Evolutionary conservation across 192 early-diverging fungal genomes (phyloP), one percentile per base, ranked within the genome.

Genomic region (Coemansia sp.): DNA sequence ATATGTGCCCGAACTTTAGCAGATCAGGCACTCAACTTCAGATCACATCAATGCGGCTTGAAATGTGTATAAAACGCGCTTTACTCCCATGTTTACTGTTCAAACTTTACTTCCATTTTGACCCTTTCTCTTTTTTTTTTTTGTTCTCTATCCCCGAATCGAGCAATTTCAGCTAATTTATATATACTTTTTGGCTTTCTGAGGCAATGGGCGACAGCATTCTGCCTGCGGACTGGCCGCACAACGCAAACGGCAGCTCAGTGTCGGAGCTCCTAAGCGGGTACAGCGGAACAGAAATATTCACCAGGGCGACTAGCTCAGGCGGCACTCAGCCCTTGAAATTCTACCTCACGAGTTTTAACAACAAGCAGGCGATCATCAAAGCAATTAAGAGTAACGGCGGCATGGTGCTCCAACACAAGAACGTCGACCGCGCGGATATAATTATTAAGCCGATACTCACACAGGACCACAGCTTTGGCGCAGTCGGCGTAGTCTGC

Each of bases 401-500:
- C 22, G 72, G 72, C 46, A 29, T 15, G 24, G 16, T 40, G n/a
- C 39, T 73, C 15, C 8, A 24, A 27, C 29, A 24, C 5, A 52
- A 24, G 16, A 20, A 66, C 3, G 44, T 67, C 33, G 69, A 53
- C 13, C 27, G 1, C 5, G 74, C 64, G 2, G 74, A 76, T n/a
- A 53, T 76, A 46, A 34, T 65, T n/a, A 76, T 76, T 9, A 49
- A 70, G 16, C 57, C 57, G 3, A 60, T 31, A 7, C 57, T 31
- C 49, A 57, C 58, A 22, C 64, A 29, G 36, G 16, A n/a, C 22
- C 31, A 36, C 16, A 24, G 7, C 20, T 24, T 29, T 31, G 16
- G 41, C 16, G 55, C 18, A 6, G 39, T 9, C 18, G 36, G 34
- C 33, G 50, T 65, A 3, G n/a, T 64, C 9, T 76, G 75, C 24